Percentiles rank a stretch among this genome's conserved stretches.
Evolutionary conservation across 2,329 filamentous ascomycete species (phyloP).

Genomic region (Ilyonectria destructans): DNA sequence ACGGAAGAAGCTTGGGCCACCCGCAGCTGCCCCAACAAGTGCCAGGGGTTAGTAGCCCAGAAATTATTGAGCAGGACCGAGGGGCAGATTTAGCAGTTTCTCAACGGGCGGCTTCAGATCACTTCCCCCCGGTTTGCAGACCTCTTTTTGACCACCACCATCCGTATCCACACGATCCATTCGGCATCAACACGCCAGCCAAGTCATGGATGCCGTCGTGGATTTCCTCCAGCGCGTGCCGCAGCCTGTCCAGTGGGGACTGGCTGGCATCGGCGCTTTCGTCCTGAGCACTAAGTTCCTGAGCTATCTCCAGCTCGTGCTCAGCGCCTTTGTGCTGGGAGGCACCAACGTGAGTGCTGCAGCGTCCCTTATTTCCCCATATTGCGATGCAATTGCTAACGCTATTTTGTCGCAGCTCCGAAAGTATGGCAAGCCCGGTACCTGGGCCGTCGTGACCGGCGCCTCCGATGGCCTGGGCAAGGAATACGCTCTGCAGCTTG

Average conservation of each 20-base stretch:
- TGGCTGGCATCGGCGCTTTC: conserved; percentile 73
- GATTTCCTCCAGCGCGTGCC: conserved; percentile 42
- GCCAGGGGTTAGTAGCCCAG: conserved; percentile 41
- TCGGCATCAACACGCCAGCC: not conserved
- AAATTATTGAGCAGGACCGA: conserved; percentile 31
- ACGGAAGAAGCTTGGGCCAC: conserved; percentile 49
- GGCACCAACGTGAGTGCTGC: conserved; percentile 71
- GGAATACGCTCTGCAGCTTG: conserved; percentile 93
- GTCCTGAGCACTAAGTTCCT: conserved; percentile 71
- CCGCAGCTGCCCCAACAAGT: conserved; percentile 47
- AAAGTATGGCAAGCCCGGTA: conserved; percentile 91
- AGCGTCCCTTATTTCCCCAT: not conserved
- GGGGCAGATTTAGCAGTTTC: conserved; percentile 35
- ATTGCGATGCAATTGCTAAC: conserved; percentile 7
- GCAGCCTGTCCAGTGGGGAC: conserved; percentile 44
- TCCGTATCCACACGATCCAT: conserved; percentile 1
- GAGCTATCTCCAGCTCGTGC: conserved; percentile 73
- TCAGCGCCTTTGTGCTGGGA: conserved; percentile 79
- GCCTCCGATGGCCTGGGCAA: conserved; percentile 98
- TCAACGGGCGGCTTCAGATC: conserved; percentile 12
- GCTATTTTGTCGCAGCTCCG: conserved; percentile 74
- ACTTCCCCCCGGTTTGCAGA: not conserved
- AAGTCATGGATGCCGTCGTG: conserved; percentile 48
- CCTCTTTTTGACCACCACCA: conserved; percentile 3
- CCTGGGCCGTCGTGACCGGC: conserved; percentile 95